A percentile compares a stretch with the other conserved stretches of the same genome.
Evolutionary conservation across 2,329 filamentous ascomycete genomes (phyloP).

Genomic region (Colletotrichum zoysiae): DNA sequence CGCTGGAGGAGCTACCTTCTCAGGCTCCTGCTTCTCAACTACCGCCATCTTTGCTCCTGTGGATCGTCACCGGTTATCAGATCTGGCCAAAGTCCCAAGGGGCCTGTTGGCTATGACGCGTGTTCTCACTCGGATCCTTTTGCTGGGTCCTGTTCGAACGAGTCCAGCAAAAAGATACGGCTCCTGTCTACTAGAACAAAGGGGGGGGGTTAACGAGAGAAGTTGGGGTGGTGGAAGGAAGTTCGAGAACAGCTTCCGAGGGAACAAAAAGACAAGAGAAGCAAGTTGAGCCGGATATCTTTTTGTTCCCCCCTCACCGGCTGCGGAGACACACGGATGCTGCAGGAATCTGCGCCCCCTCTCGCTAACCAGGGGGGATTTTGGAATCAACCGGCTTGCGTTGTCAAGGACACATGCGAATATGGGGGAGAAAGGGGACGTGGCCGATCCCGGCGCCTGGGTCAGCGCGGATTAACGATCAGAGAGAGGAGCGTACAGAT

Average conservation of each 20-base stretch:
- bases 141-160: conserved; percentile 22
- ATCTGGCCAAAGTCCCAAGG: conserved; percentile 22
- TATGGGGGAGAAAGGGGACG: not conserved
- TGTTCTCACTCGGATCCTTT: conserved; percentile 14
- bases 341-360: not conserved
- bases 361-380: not conserved
- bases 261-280: not conserved
- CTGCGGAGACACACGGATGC: not conserved
- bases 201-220: not conserved
- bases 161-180: conserved; percentile 14
- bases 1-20: conserved; percentile 15
- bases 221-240: conserved; percentile 19
- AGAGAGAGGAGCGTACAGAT: conserved; percentile 21
- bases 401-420: conserved; percentile 16
- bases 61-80: conserved; percentile 23
- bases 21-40: conserved; percentile 29
- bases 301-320: conserved; percentile 9
- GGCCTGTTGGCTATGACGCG: not conserved
- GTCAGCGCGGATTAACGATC: conserved; percentile 19
- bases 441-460: conserved; percentile 34
- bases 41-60: conserved; percentile 23
- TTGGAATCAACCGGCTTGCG: conserved; percentile 7
- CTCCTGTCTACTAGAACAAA: not conserved
- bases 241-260: conserved; percentile 1
- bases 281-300: conserved; percentile 31